Evolutionary conservation across 2,329 filamentous ascomycete species (phyloP), one percentile per base, ranked within the genome.

Genomic region (Tolypocladium album): DNA sequence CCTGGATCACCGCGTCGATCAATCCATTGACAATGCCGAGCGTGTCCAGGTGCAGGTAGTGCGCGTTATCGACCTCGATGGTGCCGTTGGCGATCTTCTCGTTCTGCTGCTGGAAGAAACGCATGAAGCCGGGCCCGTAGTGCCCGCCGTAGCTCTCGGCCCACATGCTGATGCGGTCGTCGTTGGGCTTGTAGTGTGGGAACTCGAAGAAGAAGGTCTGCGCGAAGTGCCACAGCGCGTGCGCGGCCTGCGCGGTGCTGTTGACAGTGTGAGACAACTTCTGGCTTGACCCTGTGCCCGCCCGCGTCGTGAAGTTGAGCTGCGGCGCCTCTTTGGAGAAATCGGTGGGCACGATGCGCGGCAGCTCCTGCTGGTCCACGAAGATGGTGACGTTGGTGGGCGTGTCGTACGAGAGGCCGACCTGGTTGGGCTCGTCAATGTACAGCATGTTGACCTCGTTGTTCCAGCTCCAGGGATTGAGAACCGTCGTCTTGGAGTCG

Each of bases 1-100:
- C 77, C 70, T 90, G 86, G 1, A 86, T 76, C 5, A 84, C 67
- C 59, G 82, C 76, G 67, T 91, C 88, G 27, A 90, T 75, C 62
- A 85, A 82, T 15, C 87, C 88, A 70, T 90, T 89, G 61, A 89
- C 76, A 62, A 91, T 87, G 40, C 87, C 87, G 0, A 91, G 73
- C 0, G 86, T 83, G 22, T 78, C 76, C 9, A 91, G 75, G 4
- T 81, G 71, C 3, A 83, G 61, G 2, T 77, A 72, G 4, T 84
- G 81, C 59, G 79, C 81, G 13, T 71, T 67, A 38, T 82, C 78
- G 39, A 66, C 66, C 8, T 63, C 64, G 27, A 70, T 65, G 1
- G 64, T 69, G 15, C 71, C 70, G 47, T 69, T 66, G 1, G 60
- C 58, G 52, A 74, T 71, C 62, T 75, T 77, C n/a, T 75, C 70